Base-by-base conservation (phyloP, 371 early-diverging fungal species). In the Mucor plumbeus region DNA sequence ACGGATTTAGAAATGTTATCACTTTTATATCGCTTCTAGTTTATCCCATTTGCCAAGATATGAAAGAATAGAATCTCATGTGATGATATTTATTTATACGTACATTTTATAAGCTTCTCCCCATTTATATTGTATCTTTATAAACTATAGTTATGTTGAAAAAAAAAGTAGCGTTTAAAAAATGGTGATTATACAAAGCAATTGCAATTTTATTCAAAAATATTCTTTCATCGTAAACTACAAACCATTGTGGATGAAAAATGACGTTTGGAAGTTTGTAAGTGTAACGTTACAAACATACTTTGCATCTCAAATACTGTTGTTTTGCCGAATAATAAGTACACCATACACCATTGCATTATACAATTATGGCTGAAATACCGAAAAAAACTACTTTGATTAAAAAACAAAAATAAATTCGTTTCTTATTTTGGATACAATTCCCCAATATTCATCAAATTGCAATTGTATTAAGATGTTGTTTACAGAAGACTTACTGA, bases 1-100 rank as follows among this genome's bases (percentile, higher is more conserved):
- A 47, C 47, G 47, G 47, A 47, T 47, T 47, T 47, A 47, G 47
- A 47, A 47, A 47, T 47, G 47, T 47, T 47, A 19, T 44, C 44
- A 44, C 44, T 44, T 5, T 44, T 17, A 44, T 44, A 44, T 47
- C 19, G 8, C 47, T 47, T 10, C 10, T 10, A 4, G 38, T 10
- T 38, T 38, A 38, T 11, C 17, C 9, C 15, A 44, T n/a, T 44
- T 44, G 47, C 47, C 47, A 47, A 47, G 47, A 26, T 26, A 47
- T 19, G 47, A 19, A 47, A 19, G 47, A 47, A 47, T 19, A 47
- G 9, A 1, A 44, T 5, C 47, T 47, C 47, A 47, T 47, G 47
- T 47, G 47, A 47, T 47, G 21, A 19, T 19, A 19, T 47, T 44
- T 44, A 9, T 47, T 47, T 47, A 19, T 47, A 47, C 17, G 17